These are phyloP conservation scores for Pogostemon cablin DNA, from an alignment of 257 asterid genomes.

Conservation along the genomic window DNA sequence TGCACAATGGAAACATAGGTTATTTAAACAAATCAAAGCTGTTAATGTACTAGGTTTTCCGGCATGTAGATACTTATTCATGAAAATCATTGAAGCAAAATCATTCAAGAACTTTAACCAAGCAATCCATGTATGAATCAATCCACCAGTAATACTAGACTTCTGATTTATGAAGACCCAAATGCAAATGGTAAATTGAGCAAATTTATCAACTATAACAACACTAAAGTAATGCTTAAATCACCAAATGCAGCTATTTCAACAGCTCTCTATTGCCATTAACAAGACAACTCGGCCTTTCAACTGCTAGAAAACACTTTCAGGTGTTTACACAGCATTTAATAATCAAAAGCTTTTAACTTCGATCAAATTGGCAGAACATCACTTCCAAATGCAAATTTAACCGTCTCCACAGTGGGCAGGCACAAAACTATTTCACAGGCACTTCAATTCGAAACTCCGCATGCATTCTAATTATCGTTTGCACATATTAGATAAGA, in stretches of 20 bases:
- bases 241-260: conserved; percentile 26
- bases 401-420: background rate
- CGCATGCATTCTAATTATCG: background rate
- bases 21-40: conserved; percentile 25
- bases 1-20: conserved; percentile 45
- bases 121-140: conserved; percentile 4
- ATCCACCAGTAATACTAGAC: background rate
- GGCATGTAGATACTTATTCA: conserved; percentile 17
- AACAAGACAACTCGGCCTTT: background rate
- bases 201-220: background rate
- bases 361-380: background rate
- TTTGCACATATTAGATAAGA: background rate
- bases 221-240: background rate
- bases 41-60: background rate
- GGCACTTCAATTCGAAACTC: conserved; percentile 7
- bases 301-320: background rate
- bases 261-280: background rate
- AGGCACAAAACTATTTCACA: background rate
- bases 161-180: background rate
- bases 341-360: background rate
- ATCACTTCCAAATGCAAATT: background rate
- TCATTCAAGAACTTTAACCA: conserved; percentile 1
- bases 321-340: background rate
- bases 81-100: conserved; percentile 21
- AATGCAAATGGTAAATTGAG: background rate